These are phyloP conservation scores for Trypanosoma vivax DNA, from an alignment of 208 protist species.

Conservation along the genomic window DNA sequence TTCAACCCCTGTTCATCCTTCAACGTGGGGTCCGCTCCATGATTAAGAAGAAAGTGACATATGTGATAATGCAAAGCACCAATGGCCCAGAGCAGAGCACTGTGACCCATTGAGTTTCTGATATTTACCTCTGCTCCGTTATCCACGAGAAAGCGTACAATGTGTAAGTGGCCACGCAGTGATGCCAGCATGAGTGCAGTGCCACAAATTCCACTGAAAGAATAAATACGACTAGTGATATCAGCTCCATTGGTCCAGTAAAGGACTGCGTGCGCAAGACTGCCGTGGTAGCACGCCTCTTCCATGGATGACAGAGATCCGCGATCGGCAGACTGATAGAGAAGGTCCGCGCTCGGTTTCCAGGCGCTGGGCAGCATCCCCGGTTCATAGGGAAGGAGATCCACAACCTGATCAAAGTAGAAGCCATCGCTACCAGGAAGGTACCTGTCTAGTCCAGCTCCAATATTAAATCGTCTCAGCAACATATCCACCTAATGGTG, in stretches of 20 bases:
- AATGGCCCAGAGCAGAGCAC: conserved; percentile 58
- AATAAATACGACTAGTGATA: conserved; percentile 18
- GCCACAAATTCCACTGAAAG: conserved; percentile 52
- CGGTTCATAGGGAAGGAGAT: conserved; percentile 34
- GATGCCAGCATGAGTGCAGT: conserved; percentile 72
- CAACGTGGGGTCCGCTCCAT: conserved; percentile 46
- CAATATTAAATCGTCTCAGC: conserved; percentile 18
- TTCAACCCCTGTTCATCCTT: conserved; percentile 53
- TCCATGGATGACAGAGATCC: conserved; percentile 39
- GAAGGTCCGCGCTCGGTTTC: not conserved
- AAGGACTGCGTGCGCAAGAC: conserved; percentile 38
- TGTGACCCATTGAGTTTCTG: conserved; percentile 48
- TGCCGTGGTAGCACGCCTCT: conserved; percentile 60
- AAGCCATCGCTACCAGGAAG: conserved; percentile 34
- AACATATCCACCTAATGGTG: conserved; percentile 18
- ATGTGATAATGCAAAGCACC: conserved; percentile 35
- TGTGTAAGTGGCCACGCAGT: conserved; percentile 39
- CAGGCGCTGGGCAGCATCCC: conserved; percentile 1
- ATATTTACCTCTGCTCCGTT: conserved; percentile 34
- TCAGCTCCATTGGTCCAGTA: conserved; percentile 51
- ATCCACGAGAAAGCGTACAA: conserved; percentile 72
- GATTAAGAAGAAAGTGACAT: conserved; percentile 52
- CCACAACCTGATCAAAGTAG: conserved; percentile 1
- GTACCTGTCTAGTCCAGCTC: conserved; percentile 52
- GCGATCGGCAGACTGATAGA: conserved; percentile 22